Conservation (phyloP, 2,329 filamentous ascomycete species). For the Trichoderma citrinoviride region DNA sequence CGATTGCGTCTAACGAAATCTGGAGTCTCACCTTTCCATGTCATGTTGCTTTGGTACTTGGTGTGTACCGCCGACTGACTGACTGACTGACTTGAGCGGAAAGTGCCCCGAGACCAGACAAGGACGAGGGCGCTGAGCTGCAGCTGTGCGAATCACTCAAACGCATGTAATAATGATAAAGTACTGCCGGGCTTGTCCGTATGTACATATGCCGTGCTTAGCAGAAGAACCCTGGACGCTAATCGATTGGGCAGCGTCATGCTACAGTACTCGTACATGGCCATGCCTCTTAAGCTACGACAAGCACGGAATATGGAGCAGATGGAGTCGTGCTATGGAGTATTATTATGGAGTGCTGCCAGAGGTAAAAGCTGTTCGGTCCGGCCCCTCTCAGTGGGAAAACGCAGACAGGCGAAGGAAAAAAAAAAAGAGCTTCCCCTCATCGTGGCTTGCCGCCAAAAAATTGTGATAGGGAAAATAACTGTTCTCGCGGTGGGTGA, state of each 20-base stretch:
- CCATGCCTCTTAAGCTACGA: too few relatives aligned
- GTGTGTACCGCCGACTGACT: too few relatives aligned
- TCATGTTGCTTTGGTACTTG: neutral
- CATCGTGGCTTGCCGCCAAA: neutral
- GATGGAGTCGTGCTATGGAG: too few relatives aligned
- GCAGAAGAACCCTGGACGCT: neutral
- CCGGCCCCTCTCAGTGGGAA: neutral
- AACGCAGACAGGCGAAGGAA: too few relatives aligned
- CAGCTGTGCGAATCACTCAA: neutral
- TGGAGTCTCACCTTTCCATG: neutral
- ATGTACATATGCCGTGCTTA: conserved; percentile 3
- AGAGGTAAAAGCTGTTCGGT: too few relatives aligned
- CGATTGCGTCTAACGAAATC: conserved; percentile 9
- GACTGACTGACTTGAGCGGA: too few relatives aligned
- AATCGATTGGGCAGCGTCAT: conserved; percentile 16
- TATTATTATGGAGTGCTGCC: too few relatives aligned
- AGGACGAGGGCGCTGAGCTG: neutral
- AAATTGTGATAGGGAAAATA: neutral
- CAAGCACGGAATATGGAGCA: too few relatives aligned
- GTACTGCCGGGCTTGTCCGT: neutral
- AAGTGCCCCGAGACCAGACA: neutral
- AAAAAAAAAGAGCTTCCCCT: neutral
- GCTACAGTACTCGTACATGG: neutral
- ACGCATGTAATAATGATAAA: neutral
- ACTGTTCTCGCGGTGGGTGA: neutral